Percentiles rank a stretch among this genome's conserved stretches.
Conservation (phyloP, 768 basidiomycete genomes). For the Rhodotorula graminis region DNA sequence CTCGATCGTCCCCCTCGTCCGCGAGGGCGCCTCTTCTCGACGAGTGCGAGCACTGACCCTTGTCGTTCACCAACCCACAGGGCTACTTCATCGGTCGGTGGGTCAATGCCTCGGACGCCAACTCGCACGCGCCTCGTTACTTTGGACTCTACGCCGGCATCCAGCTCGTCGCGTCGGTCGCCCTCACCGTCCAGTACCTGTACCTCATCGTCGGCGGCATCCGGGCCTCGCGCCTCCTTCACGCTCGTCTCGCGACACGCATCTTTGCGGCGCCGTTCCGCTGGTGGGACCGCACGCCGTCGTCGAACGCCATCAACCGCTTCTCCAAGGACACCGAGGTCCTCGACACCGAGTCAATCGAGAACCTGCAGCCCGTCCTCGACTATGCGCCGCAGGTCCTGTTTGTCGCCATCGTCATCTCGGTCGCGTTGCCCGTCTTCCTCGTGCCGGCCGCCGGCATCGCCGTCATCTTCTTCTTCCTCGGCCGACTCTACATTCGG, state of each 20-base stretch:
- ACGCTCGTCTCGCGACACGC: slow-evolving; percentile 11
- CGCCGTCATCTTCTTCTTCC: slow-evolving; percentile 43
- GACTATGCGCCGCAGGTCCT: slow-evolving; percentile 43
- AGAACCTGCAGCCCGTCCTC: slow-evolving; percentile 29
- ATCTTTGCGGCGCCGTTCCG: slow-evolving; percentile 31
- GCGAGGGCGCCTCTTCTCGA: too few species aligned
- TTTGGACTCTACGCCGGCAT: slow-evolving; percentile 26
- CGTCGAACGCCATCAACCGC: slow-evolving; percentile 24
- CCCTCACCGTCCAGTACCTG: slow-evolving; percentile 35
- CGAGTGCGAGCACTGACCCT: neutral
- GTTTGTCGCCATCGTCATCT: slow-evolving; percentile 29
- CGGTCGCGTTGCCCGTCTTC: slow-evolving; percentile 28
- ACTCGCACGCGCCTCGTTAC: slow-evolving; percentile 17
- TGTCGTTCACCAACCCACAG: neutral
- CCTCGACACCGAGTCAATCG: slow-evolving; percentile 35
- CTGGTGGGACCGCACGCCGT: slow-evolving; percentile 29
- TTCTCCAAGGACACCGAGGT: slow-evolving; percentile 33
- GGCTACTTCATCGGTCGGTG: slow-evolving; percentile 33
- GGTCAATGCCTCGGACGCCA: slow-evolving; percentile 18
- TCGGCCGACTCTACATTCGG: slow-evolving; percentile 48
- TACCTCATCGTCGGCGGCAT: slow-evolving; percentile 30
- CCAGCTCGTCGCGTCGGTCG: slow-evolving; percentile 26
- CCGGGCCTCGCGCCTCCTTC: slow-evolving; percentile 16
- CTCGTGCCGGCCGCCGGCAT: slow-evolving; percentile 40
- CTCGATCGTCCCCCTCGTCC: too few species aligned